phyloP scores from a whole-genome alignment of 768 basidiomycete species.

The Termitomyces sp. region DNA sequence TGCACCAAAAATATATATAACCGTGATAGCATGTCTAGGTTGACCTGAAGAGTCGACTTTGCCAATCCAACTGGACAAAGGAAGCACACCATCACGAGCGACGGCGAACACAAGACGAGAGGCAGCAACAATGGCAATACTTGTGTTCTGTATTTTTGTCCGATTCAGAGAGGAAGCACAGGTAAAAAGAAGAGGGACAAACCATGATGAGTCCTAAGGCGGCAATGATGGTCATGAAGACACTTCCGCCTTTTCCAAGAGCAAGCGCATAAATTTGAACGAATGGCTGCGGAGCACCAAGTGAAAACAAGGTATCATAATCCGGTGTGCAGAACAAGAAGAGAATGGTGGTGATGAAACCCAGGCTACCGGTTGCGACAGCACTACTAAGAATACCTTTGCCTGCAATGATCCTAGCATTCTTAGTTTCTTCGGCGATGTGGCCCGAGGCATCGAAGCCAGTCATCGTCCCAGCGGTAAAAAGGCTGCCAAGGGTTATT shows the following conservation, averaged over 20 bases:
- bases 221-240: constrained; percentile 87
- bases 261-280: constrained; percentile 85
- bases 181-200: constrained; percentile 15
- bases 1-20: constrained; percentile 79
- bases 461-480: constrained; percentile 82
- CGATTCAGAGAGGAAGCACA: neutral
- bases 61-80: constrained; percentile 79
- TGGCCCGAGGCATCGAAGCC: constrained; percentile 91
- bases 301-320: constrained; percentile 65
- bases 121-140: constrained; percentile 81
- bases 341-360: constrained; percentile 72
- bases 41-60: constrained; percentile 65
- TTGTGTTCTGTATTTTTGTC: constrained; percentile 58
- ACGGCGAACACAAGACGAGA: constrained; percentile 89
- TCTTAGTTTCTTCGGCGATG: constrained; percentile 84
- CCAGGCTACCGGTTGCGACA: constrained; percentile 72
- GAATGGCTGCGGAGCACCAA: constrained; percentile 87
- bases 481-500: constrained; percentile 53
- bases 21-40: constrained; percentile 80
- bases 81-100: constrained; percentile 90
- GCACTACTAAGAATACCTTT: constrained; percentile 79
- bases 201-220: constrained; percentile 83
- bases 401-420: constrained; percentile 77
- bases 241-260: constrained; percentile 69
- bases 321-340: constrained; percentile 85